phyloP scores from a whole-genome alignment of 768 basidiomycete species.

The Neoboletus brunneissimus region DNA sequence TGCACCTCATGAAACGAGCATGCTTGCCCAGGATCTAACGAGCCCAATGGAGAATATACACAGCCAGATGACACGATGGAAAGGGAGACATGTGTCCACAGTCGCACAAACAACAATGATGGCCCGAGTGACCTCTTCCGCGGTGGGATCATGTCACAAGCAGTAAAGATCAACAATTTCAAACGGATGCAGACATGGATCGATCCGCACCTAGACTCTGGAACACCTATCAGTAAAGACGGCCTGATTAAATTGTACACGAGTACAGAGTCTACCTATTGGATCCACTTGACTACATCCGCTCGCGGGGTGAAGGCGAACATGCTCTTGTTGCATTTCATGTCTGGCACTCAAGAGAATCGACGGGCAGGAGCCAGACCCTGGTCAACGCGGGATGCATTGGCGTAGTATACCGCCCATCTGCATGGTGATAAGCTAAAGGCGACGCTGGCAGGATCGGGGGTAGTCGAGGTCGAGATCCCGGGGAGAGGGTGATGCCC shows the following conservation, averaged over 20 bases:
- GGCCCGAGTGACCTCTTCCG: slow-evolving; percentile 5
- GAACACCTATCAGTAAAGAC: neutral
- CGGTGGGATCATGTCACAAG: slow-evolving; percentile 6
- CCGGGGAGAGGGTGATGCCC: slow-evolving; percentile 21
- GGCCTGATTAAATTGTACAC: slow-evolving; percentile 1
- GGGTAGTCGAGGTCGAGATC: neutral
- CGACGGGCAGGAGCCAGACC: slow-evolving; percentile 13
- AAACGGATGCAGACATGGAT: slow-evolving; percentile 11
- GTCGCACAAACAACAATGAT: slow-evolving; percentile 1
- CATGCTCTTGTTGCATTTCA: slow-evolving; percentile 18
- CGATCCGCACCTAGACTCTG: slow-evolving; percentile 7
- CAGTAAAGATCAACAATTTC: slow-evolving; percentile 20
- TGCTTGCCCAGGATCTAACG: slow-evolving; percentile 15
- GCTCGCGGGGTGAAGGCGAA: slow-evolving; percentile 13
- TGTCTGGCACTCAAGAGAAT: slow-evolving; percentile 7
- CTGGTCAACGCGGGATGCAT: slow-evolving; percentile 13
- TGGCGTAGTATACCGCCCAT: neutral
- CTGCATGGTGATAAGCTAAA: slow-evolving; percentile 11
- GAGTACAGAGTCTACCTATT: slow-evolving; percentile 2
- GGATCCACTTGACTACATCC: slow-evolving; percentile 12
- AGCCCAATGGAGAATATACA: slow-evolving; percentile 24
- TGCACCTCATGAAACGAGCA: slow-evolving; percentile 17
- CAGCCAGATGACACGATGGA: slow-evolving; percentile 22
- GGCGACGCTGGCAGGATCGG: neutral
- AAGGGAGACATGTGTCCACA: neutral